Percentiles rank a stretch among this genome's conserved stretches.
These are phyloP conservation scores for Microstegium vimineum DNA, from an alignment of 176 grass and related monocot species.

Conservation along the genomic window DNA sequence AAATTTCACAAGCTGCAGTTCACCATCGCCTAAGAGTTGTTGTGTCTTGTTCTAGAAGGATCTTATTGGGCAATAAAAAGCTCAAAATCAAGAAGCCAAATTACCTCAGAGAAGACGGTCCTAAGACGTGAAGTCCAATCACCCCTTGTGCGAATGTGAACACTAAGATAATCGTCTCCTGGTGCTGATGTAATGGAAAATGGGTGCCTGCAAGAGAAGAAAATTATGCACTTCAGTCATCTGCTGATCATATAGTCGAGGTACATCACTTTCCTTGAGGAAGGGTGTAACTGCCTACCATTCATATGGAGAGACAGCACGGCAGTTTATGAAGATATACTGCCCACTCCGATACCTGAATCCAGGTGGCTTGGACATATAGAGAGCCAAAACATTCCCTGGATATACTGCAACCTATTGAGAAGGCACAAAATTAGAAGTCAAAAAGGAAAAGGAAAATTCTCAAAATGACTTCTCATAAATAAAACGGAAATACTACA, in stretches of 20 bases:
- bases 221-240: conserved; percentile 22
- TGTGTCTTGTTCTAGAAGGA: neutral
- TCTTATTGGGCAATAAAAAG: neutral
- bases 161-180: conserved; percentile 83
- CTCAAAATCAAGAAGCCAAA: neutral
- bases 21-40: neutral
- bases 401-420: conserved; percentile 80
- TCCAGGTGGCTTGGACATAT: conserved; percentile 87
- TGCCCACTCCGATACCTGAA: conserved; percentile 87
- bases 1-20: neutral
- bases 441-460: neutral
- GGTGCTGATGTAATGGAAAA: conserved; percentile 97
- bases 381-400: conserved; percentile 79
- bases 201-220: conserved; percentile 59
- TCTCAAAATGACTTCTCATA: neutral
- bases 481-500: neutral
- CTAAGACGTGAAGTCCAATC: conserved; percentile 93
- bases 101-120: conserved; percentile 85
- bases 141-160: conserved; percentile 92
- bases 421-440: conserved; percentile 11
- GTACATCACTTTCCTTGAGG: neutral
- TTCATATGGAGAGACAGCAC: conserved; percentile 83
- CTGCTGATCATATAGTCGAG: neutral
- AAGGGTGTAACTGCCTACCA: conserved; percentile 47
- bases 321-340: conserved; percentile 85